A percentile compares a stretch with the other conserved stretches of the same genome.
Evolutionary conservation across 192 early-diverging fungal species (phyloP).

Genomic region (Coemansia asiatica): DNA sequence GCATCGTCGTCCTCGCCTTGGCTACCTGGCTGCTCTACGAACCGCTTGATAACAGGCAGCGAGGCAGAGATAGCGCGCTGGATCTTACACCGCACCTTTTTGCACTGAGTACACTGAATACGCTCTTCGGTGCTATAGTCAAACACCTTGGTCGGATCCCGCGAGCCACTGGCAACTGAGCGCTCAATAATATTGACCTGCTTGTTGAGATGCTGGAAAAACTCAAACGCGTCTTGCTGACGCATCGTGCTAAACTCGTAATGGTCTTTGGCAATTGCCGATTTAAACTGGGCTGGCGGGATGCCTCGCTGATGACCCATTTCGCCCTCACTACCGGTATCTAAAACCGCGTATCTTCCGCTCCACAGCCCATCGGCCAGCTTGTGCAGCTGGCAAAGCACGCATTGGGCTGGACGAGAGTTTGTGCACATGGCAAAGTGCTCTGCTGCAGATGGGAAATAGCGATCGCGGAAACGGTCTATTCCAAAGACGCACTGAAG

Average conservation of each 20-base stretch:
- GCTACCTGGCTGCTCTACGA: slow-evolving; percentile 3
- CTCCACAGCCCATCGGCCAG: slow-evolving; percentile 86
- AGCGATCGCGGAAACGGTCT: slow-evolving; percentile 73
- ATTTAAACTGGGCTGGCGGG: slow-evolving; percentile 88
- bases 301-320: slow-evolving; percentile 77
- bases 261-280: slow-evolving; percentile 81
- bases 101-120: slow-evolving; percentile 83
- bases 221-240: slow-evolving; percentile 98
- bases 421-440: slow-evolving; percentile 45
- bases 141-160: slow-evolving; percentile 77
- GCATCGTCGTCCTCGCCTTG: slow-evolving; percentile 16
- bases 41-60: slow-evolving; percentile 71
- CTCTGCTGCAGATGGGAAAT: slow-evolving; percentile 36
- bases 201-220: slow-evolving; percentile 76
- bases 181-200: slow-evolving; percentile 79
- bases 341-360: slow-evolving; percentile 78
- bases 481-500: slow-evolving; percentile 87
- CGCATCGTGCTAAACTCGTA: slow-evolving; percentile 96
- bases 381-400: slow-evolving; percentile 91
- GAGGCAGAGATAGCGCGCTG: slow-evolving; percentile 58
- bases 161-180: slow-evolving; percentile 41
- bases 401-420: slow-evolving; percentile 67
- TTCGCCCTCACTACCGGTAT: slow-evolving; percentile 32
- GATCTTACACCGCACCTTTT: slow-evolving; percentile 73
- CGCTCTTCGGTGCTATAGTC: slow-evolving; percentile 80